Evolutionary conservation across 129 eudicot species (phyloP), one percentile per base, ranked within the genome.

Genomic region (Artemisia annua): DNA sequence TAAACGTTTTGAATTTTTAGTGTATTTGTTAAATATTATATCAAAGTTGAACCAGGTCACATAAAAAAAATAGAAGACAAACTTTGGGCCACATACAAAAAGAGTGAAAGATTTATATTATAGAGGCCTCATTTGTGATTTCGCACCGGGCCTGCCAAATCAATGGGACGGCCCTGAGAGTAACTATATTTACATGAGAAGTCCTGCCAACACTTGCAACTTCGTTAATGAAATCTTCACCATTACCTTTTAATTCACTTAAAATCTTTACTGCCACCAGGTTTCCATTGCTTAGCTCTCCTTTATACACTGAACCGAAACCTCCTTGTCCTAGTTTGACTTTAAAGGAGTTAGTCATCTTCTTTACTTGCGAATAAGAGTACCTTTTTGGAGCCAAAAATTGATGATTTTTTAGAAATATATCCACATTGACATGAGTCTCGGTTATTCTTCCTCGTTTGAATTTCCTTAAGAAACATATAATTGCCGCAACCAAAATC

Each of bases 391-490:
- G 59, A 53, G 59, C 59, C 20, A 53, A 53, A 18, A 53, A 53
- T 53, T 53, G 18, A 12, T 53, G 59, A 53, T 53, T 53, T 18
- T 12, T 53, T 11, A 53, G 59, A 53, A 53, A 53, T 0, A 11
- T n/a, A 12, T 53, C 59, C 8, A 54, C 60, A 54, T 67, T 73
- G 43, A 43, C 43, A 11, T 82, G 15, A 28, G 11, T 71, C 54
- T 32, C 11, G 12, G 26, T 22, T 5, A 3, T 46, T 44, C 71
- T 67, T 46, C 56, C 28, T 14, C 57, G 1, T 24, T 63, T 24
- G 19, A 63, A 13, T 65, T 39, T 65, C 52, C 51, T 65, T 35
- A 43, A 11, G 19, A 65, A 35, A 43, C 69, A 65, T 16, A 65
- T 1, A 4, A 65, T 18, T 65, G 43, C n/a, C 26, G 26, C 26